These are phyloP conservation scores for Dovyalis caffra DNA, from an alignment of 345 rosid species.

Conservation along the genomic window DNA sequence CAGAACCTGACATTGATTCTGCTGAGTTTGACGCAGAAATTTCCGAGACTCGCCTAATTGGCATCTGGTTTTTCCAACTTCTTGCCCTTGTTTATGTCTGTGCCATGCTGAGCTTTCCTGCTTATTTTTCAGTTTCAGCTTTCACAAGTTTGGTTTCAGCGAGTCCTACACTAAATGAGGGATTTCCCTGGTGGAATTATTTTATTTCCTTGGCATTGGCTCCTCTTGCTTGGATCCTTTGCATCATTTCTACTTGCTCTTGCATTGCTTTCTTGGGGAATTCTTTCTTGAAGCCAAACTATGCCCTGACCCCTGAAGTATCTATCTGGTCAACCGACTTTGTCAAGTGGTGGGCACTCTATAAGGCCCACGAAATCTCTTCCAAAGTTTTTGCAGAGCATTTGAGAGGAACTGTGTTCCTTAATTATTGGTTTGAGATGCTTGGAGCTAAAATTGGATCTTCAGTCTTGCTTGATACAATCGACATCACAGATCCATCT, in stretches of 20 bases:
- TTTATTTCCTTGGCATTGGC: slow-evolving; percentile 37
- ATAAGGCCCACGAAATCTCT: slow-evolving; percentile 56
- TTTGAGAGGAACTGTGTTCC: slow-evolving; percentile 60
- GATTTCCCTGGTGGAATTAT: slow-evolving; percentile 30
- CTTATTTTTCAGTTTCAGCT: slow-evolving; percentile 48
- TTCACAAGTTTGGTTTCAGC: slow-evolving; percentile 35
- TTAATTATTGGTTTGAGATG: slow-evolving; percentile 65
- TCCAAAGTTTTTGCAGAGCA: slow-evolving; percentile 58
- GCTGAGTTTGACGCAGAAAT: slow-evolving; percentile 34
- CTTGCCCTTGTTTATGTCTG: slow-evolving; percentile 47
- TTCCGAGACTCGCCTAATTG: slow-evolving; percentile 34
- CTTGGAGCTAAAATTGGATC: slow-evolving; percentile 64
- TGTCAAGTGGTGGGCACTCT: slow-evolving; percentile 76
- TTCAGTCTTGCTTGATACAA: slow-evolving; percentile 54
- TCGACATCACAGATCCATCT: slow-evolving; percentile 64
- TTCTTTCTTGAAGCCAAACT: slow-evolving; percentile 56
- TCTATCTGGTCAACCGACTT: slow-evolving; percentile 58
- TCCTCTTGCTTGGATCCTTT: slow-evolving; percentile 67
- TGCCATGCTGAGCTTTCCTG: slow-evolving; percentile 45
- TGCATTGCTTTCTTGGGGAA: slow-evolving; percentile 50
- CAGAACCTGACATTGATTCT: slow-evolving; percentile 32
- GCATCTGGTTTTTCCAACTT: slow-evolving; percentile 45
- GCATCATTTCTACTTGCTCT: slow-evolving; percentile 44
- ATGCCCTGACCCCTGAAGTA: slow-evolving; percentile 43
- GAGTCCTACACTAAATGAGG: slow-evolving; percentile 5